These are phyloP conservation scores for Pestalotiopsis sp. DNA, from an alignment of 2,329 filamentous ascomycete genomes.

Conservation along the genomic window DNA sequence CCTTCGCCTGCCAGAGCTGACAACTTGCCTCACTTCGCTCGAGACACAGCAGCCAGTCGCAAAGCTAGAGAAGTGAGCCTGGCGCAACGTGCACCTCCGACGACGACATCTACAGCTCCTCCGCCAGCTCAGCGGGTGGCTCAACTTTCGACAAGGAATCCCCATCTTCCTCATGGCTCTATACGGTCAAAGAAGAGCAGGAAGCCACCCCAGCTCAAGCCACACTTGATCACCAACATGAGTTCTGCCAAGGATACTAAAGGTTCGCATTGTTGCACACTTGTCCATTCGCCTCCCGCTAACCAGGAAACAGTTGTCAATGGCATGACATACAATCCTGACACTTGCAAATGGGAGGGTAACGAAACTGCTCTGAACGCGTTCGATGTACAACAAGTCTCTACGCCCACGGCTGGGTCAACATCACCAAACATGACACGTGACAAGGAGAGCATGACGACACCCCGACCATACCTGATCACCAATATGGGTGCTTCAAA, in stretches of 20 bases:
- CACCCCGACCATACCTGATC: constrained; percentile 78
- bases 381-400: constrained; percentile 67
- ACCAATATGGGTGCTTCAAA: constrained; percentile 84
- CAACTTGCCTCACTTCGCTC: constrained; percentile 63
- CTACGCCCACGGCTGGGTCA: constrained; percentile 56
- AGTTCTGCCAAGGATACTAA: constrained; percentile 75
- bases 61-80: constrained; percentile 66
- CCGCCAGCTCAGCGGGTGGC: constrained; percentile 58
- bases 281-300: constrained; percentile 10
- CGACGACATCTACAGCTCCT: constrained; percentile 53
- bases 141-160: constrained; percentile 52
- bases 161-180: constrained; percentile 44
- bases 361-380: constrained; percentile 84
- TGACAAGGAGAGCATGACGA: constrained; percentile 63
- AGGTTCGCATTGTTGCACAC: constrained; percentile 58
- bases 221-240: constrained; percentile 87
- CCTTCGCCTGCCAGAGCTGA: constrained; percentile 60
- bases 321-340: constrained; percentile 94
- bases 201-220: constrained; percentile 68
- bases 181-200: constrained; percentile 59
- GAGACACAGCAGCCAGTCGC: constrained; percentile 67
- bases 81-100: constrained; percentile 60
- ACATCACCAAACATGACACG: constrained; percentile 43
- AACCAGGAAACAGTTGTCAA: constrained; percentile 67
- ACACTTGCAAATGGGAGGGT: constrained; percentile 88